Evolutionary conservation across 2,329 filamentous ascomycete species (phyloP).

Genomic region (Ramularia collo-cygni): DNA sequence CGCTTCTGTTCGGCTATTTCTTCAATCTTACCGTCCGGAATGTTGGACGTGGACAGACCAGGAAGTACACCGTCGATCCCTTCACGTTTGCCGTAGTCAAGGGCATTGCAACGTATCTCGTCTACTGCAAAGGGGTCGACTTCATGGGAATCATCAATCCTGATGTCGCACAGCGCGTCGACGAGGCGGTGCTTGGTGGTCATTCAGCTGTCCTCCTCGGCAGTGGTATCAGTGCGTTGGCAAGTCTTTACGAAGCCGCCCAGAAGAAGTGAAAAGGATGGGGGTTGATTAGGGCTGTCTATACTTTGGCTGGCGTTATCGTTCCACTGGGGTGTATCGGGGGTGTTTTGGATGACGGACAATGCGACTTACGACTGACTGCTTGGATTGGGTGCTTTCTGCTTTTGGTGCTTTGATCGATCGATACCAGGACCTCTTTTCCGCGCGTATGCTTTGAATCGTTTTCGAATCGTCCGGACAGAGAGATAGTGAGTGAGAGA

Average conservation of each 20-base stretch:
- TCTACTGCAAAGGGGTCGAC: constrained; percentile 64
- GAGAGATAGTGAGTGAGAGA: no score
- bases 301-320: no score
- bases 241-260: constrained; percentile 71
- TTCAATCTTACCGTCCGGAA: constrained; percentile 70
- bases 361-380: not conserved
- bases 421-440: constrained; percentile 1
- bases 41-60: constrained; percentile 31
- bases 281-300: no score
- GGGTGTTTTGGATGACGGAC: not conserved
- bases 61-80: constrained; percentile 66
- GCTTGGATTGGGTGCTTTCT: not conserved
- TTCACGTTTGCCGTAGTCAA: constrained; percentile 86
- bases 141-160: constrained; percentile 53
- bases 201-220: constrained; percentile 64
- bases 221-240: constrained; percentile 58
- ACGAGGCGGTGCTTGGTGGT: constrained; percentile 62
- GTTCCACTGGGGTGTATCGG: no score
- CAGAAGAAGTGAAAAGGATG: constrained; percentile 42
- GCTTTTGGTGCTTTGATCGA: constrained; percentile 1
- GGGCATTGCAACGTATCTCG: constrained; percentile 71
- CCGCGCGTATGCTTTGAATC: no score
- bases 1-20: constrained; percentile 72
- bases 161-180: constrained; percentile 55
- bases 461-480: no score